Evolutionary conservation across 2,329 filamentous ascomycete genomes (phyloP).

Genomic region (Coniochaeta hoffmannii): DNA sequence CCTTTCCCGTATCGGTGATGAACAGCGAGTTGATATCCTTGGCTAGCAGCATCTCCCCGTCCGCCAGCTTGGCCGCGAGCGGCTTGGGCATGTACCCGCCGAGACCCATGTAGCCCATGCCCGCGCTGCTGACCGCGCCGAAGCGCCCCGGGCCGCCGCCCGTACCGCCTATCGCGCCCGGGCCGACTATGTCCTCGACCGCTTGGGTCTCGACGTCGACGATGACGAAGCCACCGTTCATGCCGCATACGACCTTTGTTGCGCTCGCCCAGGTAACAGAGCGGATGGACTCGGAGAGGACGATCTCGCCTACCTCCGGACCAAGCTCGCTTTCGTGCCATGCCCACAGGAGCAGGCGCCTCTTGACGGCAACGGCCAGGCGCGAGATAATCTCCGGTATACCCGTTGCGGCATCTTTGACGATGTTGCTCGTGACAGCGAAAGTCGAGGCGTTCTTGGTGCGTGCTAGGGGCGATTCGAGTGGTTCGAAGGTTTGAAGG

Average conservation of each 20-base stretch:
- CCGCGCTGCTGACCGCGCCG: conserved; percentile 72
- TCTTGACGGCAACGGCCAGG: conserved; percentile 86
- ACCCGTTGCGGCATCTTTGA: conserved; percentile 77
- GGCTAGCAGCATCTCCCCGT: conserved; percentile 85
- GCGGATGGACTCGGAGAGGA: conserved; percentile 75
- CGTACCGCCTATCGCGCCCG: conserved; percentile 61
- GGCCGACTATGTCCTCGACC: conserved; percentile 71
- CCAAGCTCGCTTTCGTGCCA: conserved; percentile 93
- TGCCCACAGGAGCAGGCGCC: conserved; percentile 82
- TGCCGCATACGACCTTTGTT: conserved; percentile 78
- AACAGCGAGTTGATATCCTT: conserved; percentile 96
- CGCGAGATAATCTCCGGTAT: conserved; percentile 91
- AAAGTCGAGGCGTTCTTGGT: conserved; percentile 88
- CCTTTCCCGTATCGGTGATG: conserved; percentile 74
- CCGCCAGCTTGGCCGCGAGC: conserved; percentile 71
- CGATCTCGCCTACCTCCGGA: conserved; percentile 66
- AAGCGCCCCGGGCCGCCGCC: conserved; percentile 62
- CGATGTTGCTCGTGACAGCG: conserved; percentile 90
- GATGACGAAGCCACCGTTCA: conserved; percentile 86
- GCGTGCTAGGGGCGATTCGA: conserved; percentile 66
- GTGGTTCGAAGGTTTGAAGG: conserved; percentile 71
- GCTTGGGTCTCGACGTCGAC: conserved; percentile 73
- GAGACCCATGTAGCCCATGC: conserved; percentile 96
- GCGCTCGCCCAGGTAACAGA: conserved; percentile 87
- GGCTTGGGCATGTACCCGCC: conserved; percentile 88